Percentiles rank a stretch among this genome's conserved stretches.
These are phyloP conservation scores for Cordyceps javanica DNA, from an alignment of 2,329 filamentous ascomycete species.

Conservation along the genomic window DNA sequence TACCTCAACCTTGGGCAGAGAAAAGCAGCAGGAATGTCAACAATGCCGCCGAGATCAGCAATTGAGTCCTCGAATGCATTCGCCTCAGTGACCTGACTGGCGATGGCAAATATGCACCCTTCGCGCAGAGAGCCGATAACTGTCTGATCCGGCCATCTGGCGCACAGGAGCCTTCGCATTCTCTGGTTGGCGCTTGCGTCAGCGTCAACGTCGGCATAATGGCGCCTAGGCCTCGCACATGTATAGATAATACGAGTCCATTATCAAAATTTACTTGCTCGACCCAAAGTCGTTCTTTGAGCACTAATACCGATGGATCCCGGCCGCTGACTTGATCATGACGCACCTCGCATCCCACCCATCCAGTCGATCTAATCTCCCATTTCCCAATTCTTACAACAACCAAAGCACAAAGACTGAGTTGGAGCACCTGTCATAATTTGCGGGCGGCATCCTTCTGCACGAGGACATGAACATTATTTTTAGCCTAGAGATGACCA, in stretches of 20 bases:
- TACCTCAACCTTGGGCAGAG: constrained; percentile 47
- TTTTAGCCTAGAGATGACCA: constrained; percentile 66
- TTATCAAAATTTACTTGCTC: constrained; percentile 88
- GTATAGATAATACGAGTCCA: constrained; percentile 83
- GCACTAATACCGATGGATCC: constrained; percentile 70
- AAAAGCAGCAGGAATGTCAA: constrained; percentile 50
- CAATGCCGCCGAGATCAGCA: constrained; percentile 70
- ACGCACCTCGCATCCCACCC: constrained; percentile 64
- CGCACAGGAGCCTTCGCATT: constrained; percentile 65
- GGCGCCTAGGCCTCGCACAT: constrained; percentile 74
- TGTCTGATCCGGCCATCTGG: constrained; percentile 60
- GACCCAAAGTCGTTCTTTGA: constrained; percentile 55
- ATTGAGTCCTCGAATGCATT: constrained; percentile 78
- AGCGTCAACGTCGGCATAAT: constrained; percentile 52
- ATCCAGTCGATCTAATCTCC: constrained; percentile 58
- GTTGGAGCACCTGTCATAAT: constrained; percentile 64
- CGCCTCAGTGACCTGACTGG: constrained; percentile 70
- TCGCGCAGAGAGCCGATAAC: constrained; percentile 61
- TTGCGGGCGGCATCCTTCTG: constrained; percentile 69
- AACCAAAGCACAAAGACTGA: constrained; percentile 36
- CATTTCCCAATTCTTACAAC: constrained; percentile 59
- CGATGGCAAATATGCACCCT: constrained; percentile 56
- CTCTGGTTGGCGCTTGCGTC: constrained; percentile 65
- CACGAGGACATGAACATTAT: constrained; percentile 59
- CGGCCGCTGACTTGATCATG: constrained; percentile 71